Percentiles rank a stretch among this genome's conserved stretches.
These are phyloP conservation scores for Colletotrichum sp. DNA, from an alignment of 2,329 filamentous ascomycete species.

Conservation along the genomic window DNA sequence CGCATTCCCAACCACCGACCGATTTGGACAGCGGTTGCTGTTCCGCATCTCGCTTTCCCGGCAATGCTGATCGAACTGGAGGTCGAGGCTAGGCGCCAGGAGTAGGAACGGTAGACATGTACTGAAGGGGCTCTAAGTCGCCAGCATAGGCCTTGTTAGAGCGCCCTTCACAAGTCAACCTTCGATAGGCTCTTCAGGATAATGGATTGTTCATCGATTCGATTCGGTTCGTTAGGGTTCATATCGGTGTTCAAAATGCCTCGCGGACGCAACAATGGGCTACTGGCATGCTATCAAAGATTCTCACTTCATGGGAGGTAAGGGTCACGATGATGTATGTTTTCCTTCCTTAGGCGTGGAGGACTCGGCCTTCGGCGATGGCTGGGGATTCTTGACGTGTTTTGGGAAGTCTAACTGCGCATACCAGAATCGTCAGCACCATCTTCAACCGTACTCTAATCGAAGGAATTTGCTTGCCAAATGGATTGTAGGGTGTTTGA, in stretches of 20 bases:
- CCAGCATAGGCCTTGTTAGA: rapidly evolving
- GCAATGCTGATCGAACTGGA: slow-evolving; percentile 3
- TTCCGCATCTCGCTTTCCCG: neutral
- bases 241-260: neutral
- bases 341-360: rapidly evolving
- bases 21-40: neutral
- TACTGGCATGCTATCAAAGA: neutral
- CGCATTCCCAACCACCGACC: neutral
- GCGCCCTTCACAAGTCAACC: neutral
- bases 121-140: neutral
- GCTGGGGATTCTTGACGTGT: neutral
- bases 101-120: neutral
- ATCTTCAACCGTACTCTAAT: neutral
- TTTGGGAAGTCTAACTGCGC: neutral
- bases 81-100: neutral
- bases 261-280: rapidly evolving
- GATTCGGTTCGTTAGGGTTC: neutral
- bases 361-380: neutral
- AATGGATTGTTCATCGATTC: neutral
- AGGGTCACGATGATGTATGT: rapidly evolving
- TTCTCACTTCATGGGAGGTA: rapidly evolving
- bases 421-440: neutral
- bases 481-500: neutral
- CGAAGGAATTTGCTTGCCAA: rapidly evolving
- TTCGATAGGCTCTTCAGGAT: neutral